phyloP scores from a whole-genome alignment of 257 asterid genomes.

The Capsicum baccatum region DNA sequence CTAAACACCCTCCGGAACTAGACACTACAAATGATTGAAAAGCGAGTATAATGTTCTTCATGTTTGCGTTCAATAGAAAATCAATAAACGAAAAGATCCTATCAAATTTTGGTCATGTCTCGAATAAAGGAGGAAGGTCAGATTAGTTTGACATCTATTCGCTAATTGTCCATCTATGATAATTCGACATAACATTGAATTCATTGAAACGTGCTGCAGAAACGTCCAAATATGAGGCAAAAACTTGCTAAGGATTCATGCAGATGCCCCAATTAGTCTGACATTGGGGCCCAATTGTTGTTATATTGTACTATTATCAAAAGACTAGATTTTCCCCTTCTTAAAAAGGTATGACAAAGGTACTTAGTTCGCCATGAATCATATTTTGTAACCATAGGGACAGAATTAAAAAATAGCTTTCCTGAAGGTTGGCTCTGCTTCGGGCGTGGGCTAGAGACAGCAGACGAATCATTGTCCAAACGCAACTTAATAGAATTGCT shows the following conservation, averaged over 20 bases:
- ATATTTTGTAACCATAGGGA: not conserved
- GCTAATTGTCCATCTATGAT: not conserved
- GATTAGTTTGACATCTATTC: not conserved
- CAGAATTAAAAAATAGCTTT: constrained; percentile 12
- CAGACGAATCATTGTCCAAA: constrained; percentile 24
- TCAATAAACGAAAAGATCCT: not conserved
- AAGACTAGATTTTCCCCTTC: not conserved
- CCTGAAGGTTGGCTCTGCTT: constrained; percentile 45
- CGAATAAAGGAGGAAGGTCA: too few relatives aligned
- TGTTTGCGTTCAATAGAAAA: not conserved
- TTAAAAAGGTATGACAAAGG: not conserved
- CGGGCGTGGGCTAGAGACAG: constrained; percentile 31
- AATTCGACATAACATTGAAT: not conserved
- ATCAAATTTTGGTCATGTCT: too few relatives aligned
- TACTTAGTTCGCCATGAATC: not conserved
- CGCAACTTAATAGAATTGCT: constrained; percentile 24
- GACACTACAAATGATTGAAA: not conserved
- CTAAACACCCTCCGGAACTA: not conserved
- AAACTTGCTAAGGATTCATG: not conserved
- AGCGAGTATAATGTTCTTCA: not conserved
- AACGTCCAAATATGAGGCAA: not conserved
- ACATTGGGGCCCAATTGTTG: not conserved
- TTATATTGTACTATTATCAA: not conserved
- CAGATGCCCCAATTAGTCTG: not conserved
- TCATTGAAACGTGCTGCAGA: not conserved